Percentiles rank a stretch among this genome's conserved stretches.
Conservation (phyloP, 805 yeast genomes). For the Saccharomycopsis babjevae region DNA sequence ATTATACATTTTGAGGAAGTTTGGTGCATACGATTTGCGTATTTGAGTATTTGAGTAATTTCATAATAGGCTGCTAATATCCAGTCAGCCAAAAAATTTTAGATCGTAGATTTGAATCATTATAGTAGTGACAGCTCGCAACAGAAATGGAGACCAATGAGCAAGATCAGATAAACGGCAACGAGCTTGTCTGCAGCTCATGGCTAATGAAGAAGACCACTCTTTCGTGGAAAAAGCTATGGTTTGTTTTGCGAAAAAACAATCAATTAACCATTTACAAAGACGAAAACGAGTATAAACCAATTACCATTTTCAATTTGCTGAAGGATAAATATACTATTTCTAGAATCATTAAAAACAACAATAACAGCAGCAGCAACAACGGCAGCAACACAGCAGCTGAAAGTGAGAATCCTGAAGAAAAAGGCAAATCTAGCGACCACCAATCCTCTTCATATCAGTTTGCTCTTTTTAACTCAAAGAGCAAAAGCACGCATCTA, state of each 20-base stretch:
- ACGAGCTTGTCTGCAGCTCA: slow-evolving; percentile 15
- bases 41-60: too few species aligned
- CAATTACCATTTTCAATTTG: slow-evolving; percentile 13
- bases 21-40: too few species aligned
- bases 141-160: not conserved
- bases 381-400: not conserved
- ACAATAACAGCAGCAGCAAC: not conserved
- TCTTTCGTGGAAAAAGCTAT: slow-evolving; percentile 16
- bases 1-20: too few species aligned
- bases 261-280: slow-evolving; percentile 14
- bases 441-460: slow-evolving; percentile 2
- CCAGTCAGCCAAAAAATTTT: too few species aligned
- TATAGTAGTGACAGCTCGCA: too few species aligned
- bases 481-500: slow-evolving; percentile 19
- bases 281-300: slow-evolving; percentile 18
- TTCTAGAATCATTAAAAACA: slow-evolving; percentile 13
- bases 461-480: slow-evolving; percentile 17
- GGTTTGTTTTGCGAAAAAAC: slow-evolving; percentile 17
- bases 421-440: slow-evolving; percentile 3
- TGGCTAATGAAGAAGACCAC: slow-evolving; percentile 12
- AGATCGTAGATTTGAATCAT: too few species aligned
- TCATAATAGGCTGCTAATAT: too few species aligned
- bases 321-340: slow-evolving; percentile 12
- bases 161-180: slow-evolving; percentile 14
- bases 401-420: not conserved